Conservation (phyloP, 2,329 filamentous ascomycete genomes). For the Fusarium dimerum region DNA sequence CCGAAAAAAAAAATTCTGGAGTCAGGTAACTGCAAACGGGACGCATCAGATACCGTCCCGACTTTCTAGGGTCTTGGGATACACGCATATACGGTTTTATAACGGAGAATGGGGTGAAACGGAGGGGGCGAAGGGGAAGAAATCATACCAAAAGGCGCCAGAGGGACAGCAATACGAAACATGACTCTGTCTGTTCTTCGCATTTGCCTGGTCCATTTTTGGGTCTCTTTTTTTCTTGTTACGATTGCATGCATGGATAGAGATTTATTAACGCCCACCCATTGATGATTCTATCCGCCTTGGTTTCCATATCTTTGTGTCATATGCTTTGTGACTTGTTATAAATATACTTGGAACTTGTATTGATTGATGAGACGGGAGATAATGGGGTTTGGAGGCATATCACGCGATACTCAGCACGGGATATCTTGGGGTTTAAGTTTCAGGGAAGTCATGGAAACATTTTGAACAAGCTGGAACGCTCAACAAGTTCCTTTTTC, state of each 20-base stretch:
- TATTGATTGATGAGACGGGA: not conserved
- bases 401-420: not conserved
- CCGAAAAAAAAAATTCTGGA: too few species aligned
- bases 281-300: conserved; percentile 18
- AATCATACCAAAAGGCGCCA: too few species aligned
- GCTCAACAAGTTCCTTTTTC: too few species aligned
- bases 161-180: not conserved
- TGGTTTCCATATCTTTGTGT: not conserved
- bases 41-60: not conserved
- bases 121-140: not conserved
- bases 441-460: too few species aligned
- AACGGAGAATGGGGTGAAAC: not conserved
- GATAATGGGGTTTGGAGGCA: not conserved
- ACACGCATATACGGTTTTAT: not conserved
- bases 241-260: conserved; percentile 22
- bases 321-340: not conserved
- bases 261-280: conserved; percentile 18
- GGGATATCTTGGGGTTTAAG: not conserved
- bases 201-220: not conserved
- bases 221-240: conserved; percentile 11
- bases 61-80: not conserved
- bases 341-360: too few species aligned
- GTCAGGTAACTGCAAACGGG: too few species aligned
- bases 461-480: too few species aligned
- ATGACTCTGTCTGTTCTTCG: not conserved